Evolutionary conservation across 768 basidiomycete genomes (phyloP), one percentile per base, ranked within the genome.

Genomic region (Harrya chromipes): DNA sequence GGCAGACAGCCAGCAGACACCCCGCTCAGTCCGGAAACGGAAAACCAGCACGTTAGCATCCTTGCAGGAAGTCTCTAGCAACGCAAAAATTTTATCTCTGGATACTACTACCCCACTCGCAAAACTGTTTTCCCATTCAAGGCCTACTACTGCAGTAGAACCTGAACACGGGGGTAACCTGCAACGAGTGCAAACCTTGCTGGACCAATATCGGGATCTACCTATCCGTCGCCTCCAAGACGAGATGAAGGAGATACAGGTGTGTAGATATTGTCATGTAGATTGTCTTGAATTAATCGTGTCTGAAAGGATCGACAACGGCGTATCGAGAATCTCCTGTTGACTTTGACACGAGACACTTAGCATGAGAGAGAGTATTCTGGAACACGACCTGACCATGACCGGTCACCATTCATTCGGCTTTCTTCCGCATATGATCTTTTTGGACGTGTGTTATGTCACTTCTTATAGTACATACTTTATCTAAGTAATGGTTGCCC

Each of bases 171-270:
- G 79, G 50, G 70, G 70, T 6, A 77, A 72, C 26, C 50, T 83
- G 43, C 79, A 70, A 55, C 74, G 75, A 49, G 63, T 90, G 35
- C 86, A 90, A 64, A 65, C 69, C 20, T 59, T 87, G 49, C 59
- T 90, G 50, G 84, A 87, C 40, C 81, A 82, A 43, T 75, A 86
- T 39, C 74, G 75, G 24, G 74, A 78, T 37, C 55, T 88, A 53
- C 87, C 89, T 7, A 78, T 89, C 17, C 74, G 78, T 31, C 76
- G 69, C 53, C 69, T 93, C 33, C 85, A 80, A 66, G 84, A 85
- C 3, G 88, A 92, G 65, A 85, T 93, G 80, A 88, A 83, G 63
- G 90, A 91, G 62, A 66, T 91, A 24, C 86, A 87, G 77, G 87
- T 86, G 39, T 41, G 74, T 66, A 19, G 26, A 42, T 36, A 21